Percentiles rank a stretch among this genome's conserved stretches.
phyloP scores from a whole-genome alignment of 345 rosid species.

The Lepidium didymum region DNA sequence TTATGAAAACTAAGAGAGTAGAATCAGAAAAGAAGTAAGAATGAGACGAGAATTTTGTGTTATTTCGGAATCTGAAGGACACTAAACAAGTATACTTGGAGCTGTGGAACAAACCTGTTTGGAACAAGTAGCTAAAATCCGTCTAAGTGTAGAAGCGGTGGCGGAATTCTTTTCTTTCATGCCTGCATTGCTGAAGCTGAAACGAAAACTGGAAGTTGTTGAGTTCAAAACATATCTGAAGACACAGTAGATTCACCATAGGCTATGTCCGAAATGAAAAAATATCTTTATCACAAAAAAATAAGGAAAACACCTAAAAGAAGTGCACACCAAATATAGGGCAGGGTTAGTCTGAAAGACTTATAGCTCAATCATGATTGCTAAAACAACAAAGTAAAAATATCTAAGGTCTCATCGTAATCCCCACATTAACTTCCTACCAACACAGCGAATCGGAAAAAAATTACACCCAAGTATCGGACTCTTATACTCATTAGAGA shows the following conservation, averaged over 20 bases:
- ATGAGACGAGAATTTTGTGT: background rate
- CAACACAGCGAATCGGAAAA: background rate
- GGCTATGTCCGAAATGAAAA: background rate
- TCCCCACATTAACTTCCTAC: background rate
- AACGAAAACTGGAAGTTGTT: background rate
- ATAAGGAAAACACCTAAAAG: background rate
- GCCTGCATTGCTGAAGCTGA: slow-evolving; percentile 32
- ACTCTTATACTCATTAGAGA: background rate
- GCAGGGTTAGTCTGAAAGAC: background rate
- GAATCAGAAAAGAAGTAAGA: background rate
- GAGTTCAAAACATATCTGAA: background rate
- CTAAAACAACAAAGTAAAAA: background rate
- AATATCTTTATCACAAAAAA: too few relatives aligned
- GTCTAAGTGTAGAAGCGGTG: slow-evolving; percentile 51
- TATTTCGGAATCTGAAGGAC: background rate
- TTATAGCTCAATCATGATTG: background rate
- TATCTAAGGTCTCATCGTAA: background rate
- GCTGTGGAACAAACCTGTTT: slow-evolving; percentile 53
- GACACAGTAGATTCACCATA: background rate
- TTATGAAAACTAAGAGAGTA: background rate
- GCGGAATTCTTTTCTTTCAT: slow-evolving; percentile 76
- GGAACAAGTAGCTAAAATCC: slow-evolving; percentile 73
- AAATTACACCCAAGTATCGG: background rate
- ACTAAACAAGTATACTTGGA: background rate
- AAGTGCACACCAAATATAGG: background rate